Percentiles rank a stretch among this genome's conserved stretches.
Evolutionary conservation across 129 eudicot species (phyloP).

Genomic region (Tagetes patula): DNA sequence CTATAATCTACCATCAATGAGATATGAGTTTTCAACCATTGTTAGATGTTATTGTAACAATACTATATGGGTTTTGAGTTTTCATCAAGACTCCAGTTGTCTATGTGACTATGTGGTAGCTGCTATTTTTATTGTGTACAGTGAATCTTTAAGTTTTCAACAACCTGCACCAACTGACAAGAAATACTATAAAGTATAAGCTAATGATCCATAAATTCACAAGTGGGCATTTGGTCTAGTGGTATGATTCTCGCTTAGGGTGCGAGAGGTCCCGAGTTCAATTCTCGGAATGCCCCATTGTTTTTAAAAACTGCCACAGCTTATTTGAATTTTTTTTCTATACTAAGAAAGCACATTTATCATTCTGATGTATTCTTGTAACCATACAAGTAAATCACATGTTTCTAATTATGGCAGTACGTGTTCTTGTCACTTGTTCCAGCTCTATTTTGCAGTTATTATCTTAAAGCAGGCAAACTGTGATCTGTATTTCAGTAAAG

Average conservation of each 20-base stretch:
- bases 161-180: conserved; percentile 5
- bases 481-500: not conserved
- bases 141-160: not conserved
- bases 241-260: conserved; percentile 99
- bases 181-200: not conserved
- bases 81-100: not conserved
- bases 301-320: not conserved
- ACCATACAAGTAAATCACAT: no score
- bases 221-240: conserved; percentile 93
- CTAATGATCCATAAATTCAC: conserved; percentile 5
- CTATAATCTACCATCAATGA: conserved; percentile 9
- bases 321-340: not conserved
- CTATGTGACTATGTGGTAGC: no score
- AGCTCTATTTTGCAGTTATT: not conserved
- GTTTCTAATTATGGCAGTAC: no score
- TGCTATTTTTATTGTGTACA: not conserved
- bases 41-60: not conserved
- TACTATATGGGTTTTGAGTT: not conserved
- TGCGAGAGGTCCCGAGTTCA: conserved; percentile 99
- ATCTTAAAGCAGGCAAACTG: conserved; percentile 8
- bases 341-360: no score
- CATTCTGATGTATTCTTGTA: no score
- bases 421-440: conserved; percentile 1
- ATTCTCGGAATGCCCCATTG: conserved; percentile 77
- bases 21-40: not conserved